A percentile compares a stretch with the other conserved stretches of the same genome.
These are phyloP conservation scores for Sporisorium reilianum DNA, from an alignment of 1,284 basidiomycete genomes.

Conservation along the genomic window DNA sequence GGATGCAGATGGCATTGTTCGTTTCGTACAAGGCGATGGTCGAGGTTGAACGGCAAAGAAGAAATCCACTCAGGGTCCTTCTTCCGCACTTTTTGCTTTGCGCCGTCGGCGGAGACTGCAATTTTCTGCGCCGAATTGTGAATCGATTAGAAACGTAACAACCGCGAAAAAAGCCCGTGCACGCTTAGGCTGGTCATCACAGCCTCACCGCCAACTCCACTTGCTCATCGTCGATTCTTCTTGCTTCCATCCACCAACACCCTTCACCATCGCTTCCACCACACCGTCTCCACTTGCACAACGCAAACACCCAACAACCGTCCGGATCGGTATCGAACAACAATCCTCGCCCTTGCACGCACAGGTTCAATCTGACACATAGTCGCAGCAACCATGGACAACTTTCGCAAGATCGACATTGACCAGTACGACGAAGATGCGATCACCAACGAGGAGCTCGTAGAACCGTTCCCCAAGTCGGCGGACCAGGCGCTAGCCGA, in stretches of 20 bases:
- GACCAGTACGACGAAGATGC: conserved; percentile 93
- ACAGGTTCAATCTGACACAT: neutral
- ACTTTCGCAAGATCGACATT: conserved; percentile 92
- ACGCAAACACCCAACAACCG: neutral
- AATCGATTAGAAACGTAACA: neutral
- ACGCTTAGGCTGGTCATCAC: neutral
- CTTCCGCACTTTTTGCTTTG: neutral
- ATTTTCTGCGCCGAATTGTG: neutral
- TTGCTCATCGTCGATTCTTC: neutral
- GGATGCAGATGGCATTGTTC: conserved; percentile 16
- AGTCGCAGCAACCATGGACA: conserved; percentile 37
- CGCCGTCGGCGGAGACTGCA: neutral
- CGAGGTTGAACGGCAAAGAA: neutral
- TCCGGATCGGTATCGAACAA: no score
- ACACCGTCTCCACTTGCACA: neutral
- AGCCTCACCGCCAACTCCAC: conserved; percentile 7
- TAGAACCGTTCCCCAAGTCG: conserved; percentile 85
- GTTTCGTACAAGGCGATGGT: neutral
- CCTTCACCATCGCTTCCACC: neutral
- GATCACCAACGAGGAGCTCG: conserved; percentile 81
- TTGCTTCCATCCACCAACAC: neutral
- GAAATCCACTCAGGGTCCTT: neutral
- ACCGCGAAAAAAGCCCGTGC: neutral
- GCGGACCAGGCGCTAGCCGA: conserved; percentile 81
- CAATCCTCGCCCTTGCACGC: no score